Evolutionary conservation across 331 rosid species (phyloP).

Genomic region (Erythrophleum ivorense): DNA sequence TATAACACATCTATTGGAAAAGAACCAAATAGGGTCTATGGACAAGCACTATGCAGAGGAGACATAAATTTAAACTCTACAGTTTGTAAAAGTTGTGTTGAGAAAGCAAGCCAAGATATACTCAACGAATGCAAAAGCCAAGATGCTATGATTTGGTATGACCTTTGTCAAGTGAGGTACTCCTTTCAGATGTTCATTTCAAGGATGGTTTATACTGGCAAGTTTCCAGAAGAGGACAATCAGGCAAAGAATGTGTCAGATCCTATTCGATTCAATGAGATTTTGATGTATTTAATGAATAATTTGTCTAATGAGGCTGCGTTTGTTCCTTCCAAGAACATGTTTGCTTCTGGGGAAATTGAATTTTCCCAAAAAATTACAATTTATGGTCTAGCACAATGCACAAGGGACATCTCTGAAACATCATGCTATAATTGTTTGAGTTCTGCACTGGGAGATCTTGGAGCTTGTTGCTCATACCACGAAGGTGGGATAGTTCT

Average conservation of each 20-base stretch:
- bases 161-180: conserved; percentile 60
- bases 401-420: conserved; percentile 55
- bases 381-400: conserved; percentile 65
- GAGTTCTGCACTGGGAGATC: conserved; percentile 48
- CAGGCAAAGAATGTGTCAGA: conserved; percentile 36
- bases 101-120: conserved; percentile 57
- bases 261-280: conserved; percentile 3
- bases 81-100: conserved; percentile 51
- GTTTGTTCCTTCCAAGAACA: conserved; percentile 25
- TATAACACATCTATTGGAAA: conserved; percentile 41
- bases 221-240: conserved; percentile 35
- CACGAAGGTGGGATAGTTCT: conserved; percentile 51
- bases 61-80: conserved; percentile 46
- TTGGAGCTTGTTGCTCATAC: conserved; percentile 50
- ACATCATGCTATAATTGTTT: conserved; percentile 46
- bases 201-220: conserved; percentile 42
- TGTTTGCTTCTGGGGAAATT: conserved; percentile 55
- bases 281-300: conserved; percentile 34
- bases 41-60: conserved; percentile 69
- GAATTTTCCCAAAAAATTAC: conserved; percentile 18
- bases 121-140: conserved; percentile 36
- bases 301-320: conserved; percentile 45
- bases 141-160: conserved; percentile 63
- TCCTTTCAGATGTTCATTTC: conserved; percentile 42
- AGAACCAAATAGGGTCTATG: conserved; percentile 42